A percentile compares a stretch with the other conserved stretches of the same genome.
Evolutionary conservation across 2,329 filamentous ascomycete species (phyloP).

Genomic region (Cryphonectria nitschkei): DNA sequence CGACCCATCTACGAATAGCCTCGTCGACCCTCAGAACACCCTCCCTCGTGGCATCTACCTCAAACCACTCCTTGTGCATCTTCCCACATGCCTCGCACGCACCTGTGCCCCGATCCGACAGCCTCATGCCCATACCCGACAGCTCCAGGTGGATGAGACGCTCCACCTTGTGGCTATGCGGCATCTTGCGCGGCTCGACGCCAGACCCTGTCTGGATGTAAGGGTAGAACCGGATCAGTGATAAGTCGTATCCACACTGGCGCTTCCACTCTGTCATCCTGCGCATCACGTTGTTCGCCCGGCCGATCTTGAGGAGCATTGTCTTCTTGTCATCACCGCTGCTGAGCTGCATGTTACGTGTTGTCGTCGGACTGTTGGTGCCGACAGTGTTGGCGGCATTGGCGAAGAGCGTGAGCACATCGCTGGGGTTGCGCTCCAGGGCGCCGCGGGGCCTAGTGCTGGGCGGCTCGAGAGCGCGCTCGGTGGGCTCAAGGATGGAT

Average conservation of each 20-base stretch:
- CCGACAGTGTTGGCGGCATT: constrained; percentile 34
- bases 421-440: constrained; percentile 52
- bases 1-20: constrained; percentile 81
- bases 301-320: constrained; percentile 69
- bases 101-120: constrained; percentile 52
- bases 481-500: constrained; percentile 58
- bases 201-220: constrained; percentile 60
- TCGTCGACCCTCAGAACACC: constrained; percentile 54
- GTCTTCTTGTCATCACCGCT: constrained; percentile 52
- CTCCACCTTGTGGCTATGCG: constrained; percentile 86
- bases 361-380: constrained; percentile 30
- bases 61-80: constrained; percentile 94
- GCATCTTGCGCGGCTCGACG: constrained; percentile 68
- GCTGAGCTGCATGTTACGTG: constrained; percentile 29
- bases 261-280: constrained; percentile 91
- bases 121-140: constrained; percentile 60
- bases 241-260: constrained; percentile 88
- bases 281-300: constrained; percentile 81
- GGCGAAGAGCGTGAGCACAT: constrained; percentile 58
- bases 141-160: constrained; percentile 89
- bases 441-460: constrained; percentile 40
- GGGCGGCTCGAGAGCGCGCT: constrained; percentile 46
- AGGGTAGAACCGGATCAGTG: constrained; percentile 89
- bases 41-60: constrained; percentile 59
- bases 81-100: constrained; percentile 76